Evolutionary conservation across 2,329 filamentous ascomycete genomes (phyloP), one percentile per base, ranked within the genome.

Genomic region (Diaporthe citri): DNA sequence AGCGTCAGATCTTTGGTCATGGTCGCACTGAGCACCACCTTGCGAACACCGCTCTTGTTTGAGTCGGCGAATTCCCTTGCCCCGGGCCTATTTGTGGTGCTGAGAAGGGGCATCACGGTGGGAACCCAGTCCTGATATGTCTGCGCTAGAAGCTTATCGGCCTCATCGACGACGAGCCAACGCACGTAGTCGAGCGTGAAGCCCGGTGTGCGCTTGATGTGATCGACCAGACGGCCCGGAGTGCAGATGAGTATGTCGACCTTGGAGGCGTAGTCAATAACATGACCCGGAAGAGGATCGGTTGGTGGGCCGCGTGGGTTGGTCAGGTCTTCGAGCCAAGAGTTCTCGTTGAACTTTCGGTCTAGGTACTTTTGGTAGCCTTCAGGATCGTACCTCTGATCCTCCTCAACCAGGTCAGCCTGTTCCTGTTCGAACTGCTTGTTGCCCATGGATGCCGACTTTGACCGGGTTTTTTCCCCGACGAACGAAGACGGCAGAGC

Each of bases 101-200:
- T 87, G 76, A 94, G 87, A 59, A 86, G 85, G 22, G 92, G 90
- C 80, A 95, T 92, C 9, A 97, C 90, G 0, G 93, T 85, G 55
- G 92, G 90, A 4, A 97, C 87, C 96, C 96, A 98, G 80, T 96
- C 94, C 82, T 98, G 96, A 83, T 97, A 98, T 80, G 94, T 96
- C 82, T 98, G 95, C 57, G 96, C 93, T 8, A 98, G 89, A 17
- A 98, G 87, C 81, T 97, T 95, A 83, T 98, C 96, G 15, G 96
- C 97, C 84, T 98, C 96, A 80, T 98, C 96, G 60, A 98, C 93
- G 3, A 98, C 91, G 0, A 98, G 87, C 95, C 96, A 98, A 76
- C 94, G 91, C 6, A 98, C 87, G 81, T 94, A 89, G 74, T 93
- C 90, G 31, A 98, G 87, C 0, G 88, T 90, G 82, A 98, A 98